phyloP scores from a whole-genome alignment of 2,329 filamentous ascomycete genomes.

The Stromatinia cepivora region DNA sequence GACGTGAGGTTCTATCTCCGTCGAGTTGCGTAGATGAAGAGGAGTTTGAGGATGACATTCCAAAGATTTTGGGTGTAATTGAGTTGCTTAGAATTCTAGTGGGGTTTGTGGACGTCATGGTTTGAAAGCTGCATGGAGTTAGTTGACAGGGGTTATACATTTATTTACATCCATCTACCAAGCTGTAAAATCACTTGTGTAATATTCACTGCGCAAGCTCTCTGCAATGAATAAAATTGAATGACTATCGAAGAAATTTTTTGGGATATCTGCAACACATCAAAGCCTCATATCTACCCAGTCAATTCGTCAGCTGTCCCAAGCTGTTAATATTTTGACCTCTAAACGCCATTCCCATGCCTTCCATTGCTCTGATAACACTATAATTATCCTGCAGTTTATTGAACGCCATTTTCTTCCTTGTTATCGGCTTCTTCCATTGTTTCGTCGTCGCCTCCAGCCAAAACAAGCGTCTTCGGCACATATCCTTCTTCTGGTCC shows the following conservation, averaged over 20 bases:
- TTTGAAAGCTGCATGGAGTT: background rate
- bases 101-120: slow-evolving; percentile 21
- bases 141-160: slow-evolving; percentile 2
- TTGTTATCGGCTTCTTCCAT: slow-evolving; percentile 49
- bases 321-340: slow-evolving; percentile 27
- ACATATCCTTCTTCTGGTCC: slow-evolving; percentile 56
- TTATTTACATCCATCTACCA: background rate
- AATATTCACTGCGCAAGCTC: background rate
- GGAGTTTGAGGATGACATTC: slow-evolving; percentile 31
- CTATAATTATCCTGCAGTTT: slow-evolving; percentile 12
- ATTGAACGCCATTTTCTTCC: slow-evolving; percentile 44
- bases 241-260: background rate
- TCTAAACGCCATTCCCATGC: slow-evolving; percentile 30
- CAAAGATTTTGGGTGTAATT: slow-evolving; percentile 3
- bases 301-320: slow-evolving; percentile 24
- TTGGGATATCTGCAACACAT: slow-evolving; percentile 4
- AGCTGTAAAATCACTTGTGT: too few species aligned
- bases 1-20: slow-evolving; percentile 23
- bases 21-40: slow-evolving; percentile 17
- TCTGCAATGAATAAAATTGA: background rate
- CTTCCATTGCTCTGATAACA: slow-evolving; percentile 2
- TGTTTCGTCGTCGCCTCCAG: slow-evolving; percentile 58
- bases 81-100: slow-evolving; percentile 21
- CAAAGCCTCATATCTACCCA: slow-evolving; percentile 2
- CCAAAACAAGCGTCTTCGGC: slow-evolving; percentile 65